These are phyloP conservation scores for Xylaria bambusicola DNA, from an alignment of 495 filamentous ascomycete genomes.

Conservation along the genomic window DNA sequence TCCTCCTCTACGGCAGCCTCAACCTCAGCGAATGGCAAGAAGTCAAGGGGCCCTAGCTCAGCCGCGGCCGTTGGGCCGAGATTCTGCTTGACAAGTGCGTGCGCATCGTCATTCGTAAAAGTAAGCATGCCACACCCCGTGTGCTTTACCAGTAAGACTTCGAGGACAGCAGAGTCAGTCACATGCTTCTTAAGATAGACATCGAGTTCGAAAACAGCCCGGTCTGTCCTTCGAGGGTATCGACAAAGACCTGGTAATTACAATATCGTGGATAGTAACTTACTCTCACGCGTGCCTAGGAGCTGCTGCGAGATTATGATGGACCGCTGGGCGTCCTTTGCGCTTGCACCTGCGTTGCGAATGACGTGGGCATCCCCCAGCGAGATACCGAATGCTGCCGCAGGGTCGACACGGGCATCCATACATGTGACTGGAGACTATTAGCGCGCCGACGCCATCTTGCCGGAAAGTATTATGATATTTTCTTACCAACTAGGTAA, in stretches of 20 bases:
- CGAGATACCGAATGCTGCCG: conserved; percentile 68
- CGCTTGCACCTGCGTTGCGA: conserved; percentile 73
- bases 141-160: conserved; percentile 73
- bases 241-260: background rate
- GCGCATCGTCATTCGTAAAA: conserved; percentile 68
- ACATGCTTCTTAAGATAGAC: too few relatives aligned
- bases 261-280: background rate
- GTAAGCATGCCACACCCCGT: conserved; percentile 82
- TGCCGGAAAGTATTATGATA: background rate
- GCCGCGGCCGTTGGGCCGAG: conserved; percentile 45
- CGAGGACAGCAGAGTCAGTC: background rate
- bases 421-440: conserved; percentile 64
- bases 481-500: conserved; percentile 55
- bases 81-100: conserved; percentile 58
- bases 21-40: conserved; percentile 66
- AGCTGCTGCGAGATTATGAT: conserved; percentile 81
- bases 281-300: conserved; percentile 69
- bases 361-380: conserved; percentile 82
- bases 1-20: conserved; percentile 67
- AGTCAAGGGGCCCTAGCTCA: conserved; percentile 53
- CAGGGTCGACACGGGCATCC: conserved; percentile 79
- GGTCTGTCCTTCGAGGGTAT: too few relatives aligned
- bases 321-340: conserved; percentile 68
- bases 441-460: background rate
- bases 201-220: too few relatives aligned